phyloP scores from a whole-genome alignment of 2,329 filamentous ascomycete species.

The Cordyceps farinosa region DNA sequence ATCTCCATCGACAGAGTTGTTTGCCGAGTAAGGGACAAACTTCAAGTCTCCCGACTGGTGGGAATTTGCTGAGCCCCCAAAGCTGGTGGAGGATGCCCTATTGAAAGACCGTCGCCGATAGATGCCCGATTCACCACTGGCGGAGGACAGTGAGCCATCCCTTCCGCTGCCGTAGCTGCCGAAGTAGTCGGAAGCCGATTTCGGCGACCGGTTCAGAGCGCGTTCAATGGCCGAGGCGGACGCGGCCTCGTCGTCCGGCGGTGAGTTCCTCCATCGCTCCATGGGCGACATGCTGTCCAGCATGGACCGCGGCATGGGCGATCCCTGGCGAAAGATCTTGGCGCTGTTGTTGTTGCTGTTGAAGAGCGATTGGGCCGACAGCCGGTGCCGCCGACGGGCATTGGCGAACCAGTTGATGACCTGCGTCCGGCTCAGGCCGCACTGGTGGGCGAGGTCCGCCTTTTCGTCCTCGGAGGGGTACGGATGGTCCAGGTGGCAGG shows the following conservation, averaged over 20 bases:
- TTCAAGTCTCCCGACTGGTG: slow-evolving; percentile 11
- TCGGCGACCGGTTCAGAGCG: slow-evolving; percentile 26
- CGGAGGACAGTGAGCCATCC: slow-evolving; percentile 31
- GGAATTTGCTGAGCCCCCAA: slow-evolving; percentile 19
- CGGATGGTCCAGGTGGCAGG: slow-evolving; percentile 42
- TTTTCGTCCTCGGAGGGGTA: slow-evolving; percentile 49
- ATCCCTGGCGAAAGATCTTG: slow-evolving; percentile 35
- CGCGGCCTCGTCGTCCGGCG: slow-evolving; percentile 43
- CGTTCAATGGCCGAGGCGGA: slow-evolving; percentile 37
- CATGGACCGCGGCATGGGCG: slow-evolving; percentile 38
- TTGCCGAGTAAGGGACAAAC: slow-evolving; percentile 12
- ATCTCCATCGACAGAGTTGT: slow-evolving; percentile 17
- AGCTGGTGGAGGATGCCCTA: slow-evolving; percentile 23
- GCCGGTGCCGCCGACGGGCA: slow-evolving; percentile 44
- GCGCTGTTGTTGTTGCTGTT: slow-evolving; percentile 23
- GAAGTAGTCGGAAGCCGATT: slow-evolving; percentile 20
- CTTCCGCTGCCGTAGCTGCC: slow-evolving; percentile 20
- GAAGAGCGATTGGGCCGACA: slow-evolving; percentile 29
- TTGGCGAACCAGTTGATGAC: slow-evolving; percentile 51
- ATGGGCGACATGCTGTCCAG: slow-evolving; percentile 41
- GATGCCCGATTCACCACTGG: slow-evolving; percentile 29
- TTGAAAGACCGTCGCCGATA: slow-evolving; percentile 19
- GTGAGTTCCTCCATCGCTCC: slow-evolving; percentile 41
- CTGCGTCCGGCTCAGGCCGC: slow-evolving; percentile 43
- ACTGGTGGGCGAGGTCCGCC: slow-evolving; percentile 35